Percentiles rank a stretch among this genome's conserved stretches.
Evolutionary conservation across 1,139 yeast genomes (phyloP).

Genomic region (Debaryomyces fabryi): DNA sequence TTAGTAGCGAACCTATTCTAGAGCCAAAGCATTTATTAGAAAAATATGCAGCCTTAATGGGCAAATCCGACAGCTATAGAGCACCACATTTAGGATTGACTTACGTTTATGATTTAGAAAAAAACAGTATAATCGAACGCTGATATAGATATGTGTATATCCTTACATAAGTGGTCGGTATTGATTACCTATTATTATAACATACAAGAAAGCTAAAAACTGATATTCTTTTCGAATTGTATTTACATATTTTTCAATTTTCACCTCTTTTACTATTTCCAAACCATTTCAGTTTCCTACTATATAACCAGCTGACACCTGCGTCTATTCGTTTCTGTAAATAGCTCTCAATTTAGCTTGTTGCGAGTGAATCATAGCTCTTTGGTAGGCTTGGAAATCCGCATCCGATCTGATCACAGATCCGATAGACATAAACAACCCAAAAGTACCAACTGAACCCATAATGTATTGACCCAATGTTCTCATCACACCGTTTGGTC

Average conservation of each 20-base stretch:
- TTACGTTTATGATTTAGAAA: slow-evolving; percentile 37
- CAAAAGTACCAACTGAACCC: slow-evolving; percentile 97
- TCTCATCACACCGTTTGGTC: slow-evolving; percentile 97
- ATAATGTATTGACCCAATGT: slow-evolving; percentile 95
- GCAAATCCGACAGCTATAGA: slow-evolving; percentile 24
- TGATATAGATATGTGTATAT: background rate
- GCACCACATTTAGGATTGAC: slow-evolving; percentile 50
- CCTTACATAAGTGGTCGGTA: background rate
- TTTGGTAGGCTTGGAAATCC: slow-evolving; percentile 46
- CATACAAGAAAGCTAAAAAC: slow-evolving; percentile 3
- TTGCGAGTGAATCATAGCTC: slow-evolving; percentile 40
- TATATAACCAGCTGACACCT: background rate
- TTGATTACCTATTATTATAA: slow-evolving; percentile 6
- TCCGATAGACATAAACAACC: slow-evolving; percentile 93
- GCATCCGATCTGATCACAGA: slow-evolving; percentile 85
- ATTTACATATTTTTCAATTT: slow-evolving; percentile 4
- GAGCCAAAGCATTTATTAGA: slow-evolving; percentile 65
- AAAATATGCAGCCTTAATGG: slow-evolving; percentile 23
- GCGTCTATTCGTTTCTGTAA: slow-evolving; percentile 20
- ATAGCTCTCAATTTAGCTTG: slow-evolving; percentile 40
- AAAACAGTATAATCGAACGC: slow-evolving; percentile 10
- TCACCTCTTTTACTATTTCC: slow-evolving; percentile 1
- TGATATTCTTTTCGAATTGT: background rate
- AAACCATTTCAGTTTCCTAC: slow-evolving; percentile 5
- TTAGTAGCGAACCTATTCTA: slow-evolving; percentile 83